Base-by-base conservation (phyloP, 352 stramenopile genomes). In the Phytopythium cucurbitacearum region DNA sequence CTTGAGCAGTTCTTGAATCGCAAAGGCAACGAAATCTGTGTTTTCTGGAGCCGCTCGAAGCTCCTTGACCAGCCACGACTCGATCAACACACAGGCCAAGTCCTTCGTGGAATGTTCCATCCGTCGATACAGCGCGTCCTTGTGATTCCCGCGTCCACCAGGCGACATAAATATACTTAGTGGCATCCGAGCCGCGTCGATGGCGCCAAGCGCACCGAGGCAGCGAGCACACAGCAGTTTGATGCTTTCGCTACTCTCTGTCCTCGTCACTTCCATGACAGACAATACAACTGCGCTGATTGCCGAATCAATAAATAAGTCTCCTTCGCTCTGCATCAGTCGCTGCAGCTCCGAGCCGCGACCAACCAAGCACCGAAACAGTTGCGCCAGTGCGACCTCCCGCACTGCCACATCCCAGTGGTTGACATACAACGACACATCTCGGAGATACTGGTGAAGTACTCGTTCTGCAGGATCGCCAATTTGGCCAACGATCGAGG, bases 1-100 rank as follows among this genome's bases (percentile, higher is more conserved):
- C 39, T 85, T 89, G 32, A 95, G 56, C 39, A 95, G 60, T 45
- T 95, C 84, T 64, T 95, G 85, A 46, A 95, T 95, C 7, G 85
- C 85, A 54, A 92, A 89, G 9, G 65, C 85, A 47, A 95, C 63
- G 1, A 71, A 72, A 46, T 95, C 85, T 1, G 80, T 92, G 49
- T 87, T 93, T 41, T 94, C 80, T 7, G 85, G 85, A 32, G 85
- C 85, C n/a, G 81, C 83, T 33, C 84, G 74, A 21, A 95, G 56
- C 56, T 94, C 85, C 35, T 91, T 91, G 10, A 94, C 83, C 4
- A 95, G 51, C 73, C 75, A 87, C 32, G 55, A 77, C 55, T 95
- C 84, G 12, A 95, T 93, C 36, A 95, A 52, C n/a, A 81, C 73
- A 52, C 74, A 93, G 3, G 83, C 75, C 40, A 95, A 67, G 48